Conservation (phyloP, 768 basidiomycete genomes). For the Hygrophoropsis aurantiaca region DNA sequence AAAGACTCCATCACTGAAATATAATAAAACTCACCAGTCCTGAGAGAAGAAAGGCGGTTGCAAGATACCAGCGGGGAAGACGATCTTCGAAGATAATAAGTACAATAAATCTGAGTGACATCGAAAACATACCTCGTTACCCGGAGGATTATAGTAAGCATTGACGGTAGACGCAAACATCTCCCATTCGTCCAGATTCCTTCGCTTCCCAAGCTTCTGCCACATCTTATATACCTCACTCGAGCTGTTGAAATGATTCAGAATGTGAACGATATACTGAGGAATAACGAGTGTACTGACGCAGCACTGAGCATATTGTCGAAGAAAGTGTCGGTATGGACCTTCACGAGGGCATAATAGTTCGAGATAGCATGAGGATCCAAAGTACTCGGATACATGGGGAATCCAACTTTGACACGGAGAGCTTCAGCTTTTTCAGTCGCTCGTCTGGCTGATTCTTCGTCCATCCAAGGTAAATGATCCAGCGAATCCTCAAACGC, state of each 20-base stretch:
- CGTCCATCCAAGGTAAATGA: constrained; percentile 89
- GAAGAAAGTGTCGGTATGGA: constrained; percentile 74
- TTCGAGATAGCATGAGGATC: constrained; percentile 63
- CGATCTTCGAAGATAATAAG: constrained; percentile 53
- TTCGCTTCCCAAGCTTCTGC: constrained; percentile 66
- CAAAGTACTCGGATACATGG: constrained; percentile 79
- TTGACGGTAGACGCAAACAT: constrained; percentile 88
- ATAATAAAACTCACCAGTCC: constrained; percentile 53
- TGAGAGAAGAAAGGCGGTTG: constrained; percentile 88
- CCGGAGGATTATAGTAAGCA: constrained; percentile 85
- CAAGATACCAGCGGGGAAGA: constrained; percentile 95
- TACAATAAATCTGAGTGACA: neutral
- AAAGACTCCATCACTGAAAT: neutral
- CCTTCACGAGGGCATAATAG: constrained; percentile 74
- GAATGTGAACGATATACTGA: neutral
- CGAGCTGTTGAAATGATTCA: constrained; percentile 35
- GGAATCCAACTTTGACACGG: constrained; percentile 91
- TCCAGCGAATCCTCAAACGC: constrained; percentile 80
- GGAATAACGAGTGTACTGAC: constrained; percentile 31
- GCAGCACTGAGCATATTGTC: constrained; percentile 72
- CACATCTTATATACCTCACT: constrained; percentile 69
- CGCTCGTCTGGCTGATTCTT: constrained; percentile 75
- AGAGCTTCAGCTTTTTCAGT: constrained; percentile 65
- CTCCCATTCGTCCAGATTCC: constrained; percentile 79
- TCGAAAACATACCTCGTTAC: constrained; percentile 65